Conservation (phyloP, 495 filamentous ascomycete species). For the Oleoguttula mirabilis region DNA sequence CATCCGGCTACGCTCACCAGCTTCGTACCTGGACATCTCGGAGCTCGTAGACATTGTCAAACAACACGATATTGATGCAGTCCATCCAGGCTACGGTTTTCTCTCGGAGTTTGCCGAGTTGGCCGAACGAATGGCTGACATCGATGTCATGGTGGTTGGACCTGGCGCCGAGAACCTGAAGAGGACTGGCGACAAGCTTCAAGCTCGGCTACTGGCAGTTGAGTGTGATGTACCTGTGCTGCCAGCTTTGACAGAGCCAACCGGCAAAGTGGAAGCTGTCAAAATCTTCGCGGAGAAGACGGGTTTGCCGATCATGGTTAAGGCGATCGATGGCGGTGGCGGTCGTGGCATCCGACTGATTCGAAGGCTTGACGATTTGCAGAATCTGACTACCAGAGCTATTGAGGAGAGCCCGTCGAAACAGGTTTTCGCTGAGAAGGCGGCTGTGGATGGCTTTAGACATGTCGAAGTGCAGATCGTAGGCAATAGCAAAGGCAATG, state of each 20-base stretch:
- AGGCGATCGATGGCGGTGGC: constrained; percentile 33
- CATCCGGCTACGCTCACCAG: constrained; percentile 37
- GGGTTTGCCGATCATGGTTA: constrained; percentile 47
- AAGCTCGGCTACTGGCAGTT: constrained; percentile 42
- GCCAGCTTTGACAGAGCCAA: constrained; percentile 37
- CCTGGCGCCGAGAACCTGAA: constrained; percentile 41
- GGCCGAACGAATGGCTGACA: constrained; percentile 38
- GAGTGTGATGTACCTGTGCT: constrained; percentile 44
- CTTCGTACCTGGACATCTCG: constrained; percentile 41
- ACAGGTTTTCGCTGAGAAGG: constrained; percentile 39
- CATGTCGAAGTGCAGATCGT: constrained; percentile 33
- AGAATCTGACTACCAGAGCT: constrained; percentile 22
- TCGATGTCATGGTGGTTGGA: constrained; percentile 42
- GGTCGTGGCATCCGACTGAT: constrained; percentile 32
- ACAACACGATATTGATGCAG: constrained; percentile 41
- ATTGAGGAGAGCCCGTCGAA: constrained; percentile 40
- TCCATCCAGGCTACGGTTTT: constrained; percentile 55
- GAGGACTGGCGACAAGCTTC: constrained; percentile 45
- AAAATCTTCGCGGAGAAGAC: constrained; percentile 34
- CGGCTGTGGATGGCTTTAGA: constrained; percentile 32
- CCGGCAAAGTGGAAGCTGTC: constrained; percentile 30
- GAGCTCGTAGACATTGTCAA: constrained; percentile 36
- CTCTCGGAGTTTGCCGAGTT: constrained; percentile 48
- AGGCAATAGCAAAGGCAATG: constrained; percentile 28
- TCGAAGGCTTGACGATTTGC: constrained; percentile 20